phyloP scores from a whole-genome alignment of 768 basidiomycete species.

The Mycena capillaripes region DNA sequence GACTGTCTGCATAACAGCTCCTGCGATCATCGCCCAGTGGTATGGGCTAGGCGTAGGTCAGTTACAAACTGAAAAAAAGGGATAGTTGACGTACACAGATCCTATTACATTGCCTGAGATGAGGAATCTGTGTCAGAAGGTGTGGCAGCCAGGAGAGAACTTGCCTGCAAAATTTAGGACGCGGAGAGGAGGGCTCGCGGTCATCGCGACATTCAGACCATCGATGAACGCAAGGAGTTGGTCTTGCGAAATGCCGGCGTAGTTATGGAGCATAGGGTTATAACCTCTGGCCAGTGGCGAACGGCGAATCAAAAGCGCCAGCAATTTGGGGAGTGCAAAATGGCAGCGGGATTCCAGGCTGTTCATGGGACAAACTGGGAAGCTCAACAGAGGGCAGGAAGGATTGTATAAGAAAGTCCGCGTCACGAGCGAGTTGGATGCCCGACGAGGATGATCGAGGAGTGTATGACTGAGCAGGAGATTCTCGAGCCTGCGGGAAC shows the following conservation, averaged over 20 bases:
- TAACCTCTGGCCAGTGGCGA: constrained; percentile 42
- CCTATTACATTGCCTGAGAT: constrained; percentile 33
- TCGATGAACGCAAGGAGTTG: constrained; percentile 40
- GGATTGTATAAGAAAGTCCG: constrained; percentile 28
- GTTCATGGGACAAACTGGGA: not conserved
- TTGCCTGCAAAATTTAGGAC: constrained; percentile 33
- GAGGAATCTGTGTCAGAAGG: not conserved
- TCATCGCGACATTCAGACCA: constrained; percentile 43
- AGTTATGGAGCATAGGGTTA: constrained; percentile 26
- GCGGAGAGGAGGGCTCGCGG: constrained; percentile 41
- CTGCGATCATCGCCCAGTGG: constrained; percentile 42
- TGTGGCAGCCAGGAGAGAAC: not conserved
- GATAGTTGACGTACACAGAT: constrained; percentile 35
- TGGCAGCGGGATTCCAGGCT: constrained; percentile 24
- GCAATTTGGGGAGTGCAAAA: constrained; percentile 41
- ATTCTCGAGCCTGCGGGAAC: not conserved
- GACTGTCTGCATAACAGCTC: constrained; percentile 30
- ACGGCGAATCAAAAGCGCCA: constrained; percentile 35
- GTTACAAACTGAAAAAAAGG: not conserved
- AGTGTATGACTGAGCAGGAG: not conserved
- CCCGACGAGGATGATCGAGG: not conserved
- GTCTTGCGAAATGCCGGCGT: constrained; percentile 33
- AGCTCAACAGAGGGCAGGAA: constrained; percentile 14
- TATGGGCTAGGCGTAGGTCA: constrained; percentile 29
- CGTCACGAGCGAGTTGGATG: constrained; percentile 23